Percentiles rank a stretch among this genome's conserved stretches.
These are phyloP conservation scores for Poteriospumella lacustris DNA, from an alignment of 108 stramenopile species.

Conservation along the genomic window DNA sequence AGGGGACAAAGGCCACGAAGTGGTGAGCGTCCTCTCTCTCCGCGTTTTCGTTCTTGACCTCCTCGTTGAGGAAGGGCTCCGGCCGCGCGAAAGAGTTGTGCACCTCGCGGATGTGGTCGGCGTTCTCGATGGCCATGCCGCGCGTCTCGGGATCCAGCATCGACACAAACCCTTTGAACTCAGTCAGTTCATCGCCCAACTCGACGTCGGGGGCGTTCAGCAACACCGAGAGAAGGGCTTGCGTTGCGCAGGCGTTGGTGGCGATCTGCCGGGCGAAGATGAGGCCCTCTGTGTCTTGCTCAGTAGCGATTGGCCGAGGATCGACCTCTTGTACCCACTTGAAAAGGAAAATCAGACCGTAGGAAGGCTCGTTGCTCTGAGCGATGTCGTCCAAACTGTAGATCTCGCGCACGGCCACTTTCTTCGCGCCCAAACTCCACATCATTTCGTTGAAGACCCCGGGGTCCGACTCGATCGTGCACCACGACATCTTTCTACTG, in stretches of 20 bases:
- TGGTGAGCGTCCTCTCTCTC: constrained; percentile 73
- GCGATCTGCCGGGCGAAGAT: constrained; percentile 82
- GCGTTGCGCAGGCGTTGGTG: constrained; percentile 87
- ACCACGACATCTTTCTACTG: no score
- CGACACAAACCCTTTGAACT: constrained; percentile 70
- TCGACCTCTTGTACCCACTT: constrained; percentile 65
- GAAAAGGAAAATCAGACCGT: constrained; percentile 85
- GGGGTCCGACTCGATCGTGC: constrained; percentile 77
- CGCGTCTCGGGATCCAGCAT: constrained; percentile 71
- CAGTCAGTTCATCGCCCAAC: constrained; percentile 64
- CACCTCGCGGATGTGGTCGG: constrained; percentile 70
- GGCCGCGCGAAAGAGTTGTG: constrained; percentile 83
- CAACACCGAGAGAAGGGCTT: constrained; percentile 46
- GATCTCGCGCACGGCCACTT: constrained; percentile 58
- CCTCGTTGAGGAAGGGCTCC: constrained; percentile 76
- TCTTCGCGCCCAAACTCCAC: constrained; percentile 67
- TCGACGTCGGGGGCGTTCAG: constrained; percentile 45
- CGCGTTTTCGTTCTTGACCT: constrained; percentile 39
- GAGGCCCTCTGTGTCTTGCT: constrained; percentile 54
- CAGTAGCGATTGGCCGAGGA: constrained; percentile 9
- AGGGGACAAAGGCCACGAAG: constrained; percentile 84
- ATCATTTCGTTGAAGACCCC: constrained; percentile 78
- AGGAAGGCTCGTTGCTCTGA: constrained; percentile 49
- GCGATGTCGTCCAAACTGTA: constrained; percentile 33
- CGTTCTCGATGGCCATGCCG: constrained; percentile 74